Evolutionary conservation across 164 flowering plant species (phyloP).

Genomic region (Paratinospora sagittata): DNA sequence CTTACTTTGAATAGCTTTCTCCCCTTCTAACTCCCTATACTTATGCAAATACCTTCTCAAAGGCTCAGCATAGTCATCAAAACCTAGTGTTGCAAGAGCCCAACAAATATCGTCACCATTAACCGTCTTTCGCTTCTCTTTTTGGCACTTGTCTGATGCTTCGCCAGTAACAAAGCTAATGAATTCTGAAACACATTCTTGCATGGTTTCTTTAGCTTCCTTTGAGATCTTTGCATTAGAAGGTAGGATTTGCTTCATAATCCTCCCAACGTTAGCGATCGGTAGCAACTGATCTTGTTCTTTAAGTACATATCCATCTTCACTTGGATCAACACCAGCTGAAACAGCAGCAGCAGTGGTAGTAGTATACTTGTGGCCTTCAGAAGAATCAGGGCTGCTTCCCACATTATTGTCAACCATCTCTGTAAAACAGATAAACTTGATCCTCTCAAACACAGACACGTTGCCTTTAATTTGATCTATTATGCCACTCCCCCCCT

Average conservation of each 20-base stretch:
- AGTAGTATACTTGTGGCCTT: neutral
- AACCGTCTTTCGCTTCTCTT: constrained; percentile 75
- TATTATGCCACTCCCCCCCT: neutral
- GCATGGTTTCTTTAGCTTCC: constrained; percentile 82
- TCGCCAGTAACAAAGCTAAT: constrained; percentile 82
- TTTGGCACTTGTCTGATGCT: constrained; percentile 66
- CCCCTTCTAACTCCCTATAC: constrained; percentile 56
- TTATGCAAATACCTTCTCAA: constrained; percentile 51
- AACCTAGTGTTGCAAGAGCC: constrained; percentile 57
- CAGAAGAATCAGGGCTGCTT: neutral
- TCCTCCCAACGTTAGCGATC: constrained; percentile 70
- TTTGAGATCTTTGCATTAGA: constrained; percentile 70
- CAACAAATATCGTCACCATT: constrained; percentile 73
- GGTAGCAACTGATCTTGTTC: constrained; percentile 71
- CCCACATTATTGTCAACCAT: neutral
- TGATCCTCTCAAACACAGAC: constrained; percentile 1
- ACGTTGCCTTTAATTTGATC: too few relatives aligned
- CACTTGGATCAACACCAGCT: neutral
- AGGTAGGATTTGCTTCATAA: constrained; percentile 75
- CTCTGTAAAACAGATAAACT: neutral
- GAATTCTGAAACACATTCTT: constrained; percentile 79
- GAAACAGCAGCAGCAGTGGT: neutral
- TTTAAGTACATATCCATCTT: constrained; percentile 14
- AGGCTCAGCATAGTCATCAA: constrained; percentile 62
- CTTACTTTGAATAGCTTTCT: constrained; percentile 40